Evolutionary conservation across 192 early-diverging fungal genomes (phyloP).

Genomic region (Linnemannia elongata): DNA sequence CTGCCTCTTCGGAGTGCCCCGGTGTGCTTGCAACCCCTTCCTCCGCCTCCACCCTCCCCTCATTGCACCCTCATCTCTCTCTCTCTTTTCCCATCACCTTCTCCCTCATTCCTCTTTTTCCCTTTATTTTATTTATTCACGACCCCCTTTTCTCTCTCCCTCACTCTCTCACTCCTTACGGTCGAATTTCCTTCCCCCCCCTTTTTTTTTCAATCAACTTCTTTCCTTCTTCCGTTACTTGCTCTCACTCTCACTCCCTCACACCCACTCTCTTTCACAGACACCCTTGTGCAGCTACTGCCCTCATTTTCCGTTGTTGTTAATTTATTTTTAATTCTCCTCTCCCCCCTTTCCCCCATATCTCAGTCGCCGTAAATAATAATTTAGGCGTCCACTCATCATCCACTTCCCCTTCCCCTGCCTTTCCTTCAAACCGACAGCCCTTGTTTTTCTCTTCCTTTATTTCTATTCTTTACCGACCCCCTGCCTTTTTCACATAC

Average conservation of each 20-base stretch:
- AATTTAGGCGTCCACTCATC: background rate
- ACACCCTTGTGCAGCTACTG: too few relatives aligned
- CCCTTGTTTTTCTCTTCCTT: background rate
- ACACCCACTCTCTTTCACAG: too few relatives aligned
- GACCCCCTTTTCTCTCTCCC: background rate
- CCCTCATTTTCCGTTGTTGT: background rate
- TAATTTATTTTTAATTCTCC: slow-evolving; percentile 1
- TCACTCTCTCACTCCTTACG: background rate
- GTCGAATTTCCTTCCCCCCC: slow-evolving; percentile 17
- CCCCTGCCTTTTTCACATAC: background rate
- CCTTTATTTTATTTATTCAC: background rate
- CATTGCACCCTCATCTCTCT: background rate
- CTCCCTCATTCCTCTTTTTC: background rate
- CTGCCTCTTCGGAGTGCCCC: too few relatives aligned
- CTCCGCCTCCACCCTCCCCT: background rate
- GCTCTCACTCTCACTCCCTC: too few relatives aligned
- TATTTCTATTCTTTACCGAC: background rate
- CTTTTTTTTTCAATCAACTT: background rate
- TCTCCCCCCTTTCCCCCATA: too few relatives aligned
- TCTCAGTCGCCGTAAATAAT: background rate
- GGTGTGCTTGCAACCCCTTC: background rate
- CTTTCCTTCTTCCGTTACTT: background rate
- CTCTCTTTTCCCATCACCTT: background rate
- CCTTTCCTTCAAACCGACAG: background rate
- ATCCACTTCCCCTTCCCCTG: background rate